phyloP scores from a whole-genome alignment of 73 alveolate genomes.

The Uronychia binucleata region DNA sequence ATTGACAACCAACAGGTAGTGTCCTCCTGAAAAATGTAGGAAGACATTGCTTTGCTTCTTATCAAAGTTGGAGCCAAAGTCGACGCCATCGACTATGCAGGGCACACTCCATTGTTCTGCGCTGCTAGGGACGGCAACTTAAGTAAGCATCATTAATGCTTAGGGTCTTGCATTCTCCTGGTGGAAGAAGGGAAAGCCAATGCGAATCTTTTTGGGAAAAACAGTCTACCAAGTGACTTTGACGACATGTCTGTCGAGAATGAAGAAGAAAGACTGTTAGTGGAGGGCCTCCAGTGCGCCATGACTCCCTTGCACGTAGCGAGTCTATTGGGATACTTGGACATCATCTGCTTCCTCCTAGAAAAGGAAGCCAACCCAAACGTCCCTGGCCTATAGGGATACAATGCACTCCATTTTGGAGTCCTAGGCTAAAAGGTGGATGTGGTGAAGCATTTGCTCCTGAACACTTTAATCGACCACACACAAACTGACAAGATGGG shows the following conservation, averaged over 20 bases:
- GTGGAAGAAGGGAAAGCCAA: slow-evolving; percentile 41
- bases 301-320: slow-evolving; percentile 64
- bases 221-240: slow-evolving; percentile 16
- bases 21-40: not conserved
- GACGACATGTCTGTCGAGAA: slow-evolving; percentile 35
- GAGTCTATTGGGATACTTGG: slow-evolving; percentile 33
- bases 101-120: slow-evolving; percentile 62
- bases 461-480: not conserved
- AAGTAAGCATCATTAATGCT: slow-evolving; percentile 8
- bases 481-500: not conserved
- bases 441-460: slow-evolving; percentile 13
- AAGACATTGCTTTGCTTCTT: not conserved
- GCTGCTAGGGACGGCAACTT: slow-evolving; percentile 62
- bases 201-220: slow-evolving; percentile 21
- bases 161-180: not conserved
- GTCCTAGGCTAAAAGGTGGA: slow-evolving; percentile 48
- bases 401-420: slow-evolving; percentile 53
- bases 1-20: slow-evolving; percentile 46
- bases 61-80: slow-evolving; percentile 30
- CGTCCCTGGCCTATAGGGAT: slow-evolving; percentile 39
- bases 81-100: slow-evolving; percentile 45
- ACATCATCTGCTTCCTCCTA: slow-evolving; percentile 32
- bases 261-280: slow-evolving; percentile 42
- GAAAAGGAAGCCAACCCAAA: slow-evolving; percentile 53
- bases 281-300: slow-evolving; percentile 55